Evolutionary conservation across 1,139 yeast genomes (phyloP), one percentile per base, ranked within the genome.

Genomic region (Debaryomyces fabryi): DNA sequence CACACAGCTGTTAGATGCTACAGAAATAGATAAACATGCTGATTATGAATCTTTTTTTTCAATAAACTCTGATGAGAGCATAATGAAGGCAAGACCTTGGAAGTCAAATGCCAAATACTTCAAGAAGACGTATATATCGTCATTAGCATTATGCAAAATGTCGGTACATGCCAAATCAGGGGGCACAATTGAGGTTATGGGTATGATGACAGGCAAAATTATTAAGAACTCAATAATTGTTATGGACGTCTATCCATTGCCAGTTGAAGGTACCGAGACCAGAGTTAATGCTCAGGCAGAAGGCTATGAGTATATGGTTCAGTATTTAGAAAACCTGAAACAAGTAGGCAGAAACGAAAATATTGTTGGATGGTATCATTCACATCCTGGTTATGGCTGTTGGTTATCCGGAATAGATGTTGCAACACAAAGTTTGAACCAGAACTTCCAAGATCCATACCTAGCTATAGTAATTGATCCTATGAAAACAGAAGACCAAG

Each of bases 331-430:
- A 50, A 76, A 81, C 34, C 75, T 84, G 60, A 81, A 85, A 51
- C 72, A 71, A 41, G 69, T 76, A 1, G 82, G 81, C 7, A 71
- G 85, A 23, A 60, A 70, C 12, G 79, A 78, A 46, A 81, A 88
- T 57, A 87, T 93, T 33, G 90, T 91, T 13, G 97, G 97, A 6
- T 88, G 96, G 96, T 88, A 92, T 67, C 96, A 93, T 67, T 91
- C 97, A 2, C 99, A 93, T 66, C 98, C 98, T 0, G 97, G 97
- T 0, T 93, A 91, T 65, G 98, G 97, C 37, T 88, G 97, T 64
- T 88, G 97, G 96, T 69, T 91, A 38, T 85, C 93, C 52, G 95
- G 93, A 15, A 90, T 91, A 44, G 97, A 91, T 67, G 95, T 91
- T 27, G 84, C 88, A 48, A 91, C 97, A 0, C 97, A 93, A 63